These are phyloP conservation scores for Scedosporium dehoogii DNA, from an alignment of 2,329 filamentous ascomycete species.

Conservation along the genomic window DNA sequence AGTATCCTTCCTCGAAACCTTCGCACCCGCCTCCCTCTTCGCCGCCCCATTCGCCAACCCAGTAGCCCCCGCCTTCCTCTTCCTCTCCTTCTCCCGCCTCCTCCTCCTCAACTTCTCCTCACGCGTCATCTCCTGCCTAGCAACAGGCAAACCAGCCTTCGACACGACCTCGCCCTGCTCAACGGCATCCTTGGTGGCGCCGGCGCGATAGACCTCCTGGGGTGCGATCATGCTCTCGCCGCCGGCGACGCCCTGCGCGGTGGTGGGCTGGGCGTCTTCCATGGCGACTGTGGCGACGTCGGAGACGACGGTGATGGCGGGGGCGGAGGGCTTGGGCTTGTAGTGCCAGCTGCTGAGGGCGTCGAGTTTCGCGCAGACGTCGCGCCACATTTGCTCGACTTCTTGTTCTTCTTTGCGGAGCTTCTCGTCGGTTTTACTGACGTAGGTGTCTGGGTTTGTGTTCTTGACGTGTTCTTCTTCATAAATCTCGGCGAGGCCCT, in stretches of 20 bases:
- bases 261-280: conserved; percentile 89
- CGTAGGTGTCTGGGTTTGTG: conserved; percentile 66
- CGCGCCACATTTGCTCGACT: conserved; percentile 73
- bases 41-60: conserved; percentile 15
- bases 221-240: conserved; percentile 73
- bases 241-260: conserved; percentile 61
- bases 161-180: conserved; percentile 57
- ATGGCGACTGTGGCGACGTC: conserved; percentile 88
- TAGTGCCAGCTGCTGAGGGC: conserved; percentile 90
- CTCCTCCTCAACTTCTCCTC: conserved; percentile 74
- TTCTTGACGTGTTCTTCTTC: conserved; percentile 81
- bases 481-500: conserved; percentile 85
- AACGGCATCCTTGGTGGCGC: conserved; percentile 54
- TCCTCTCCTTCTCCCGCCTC: conserved; percentile 76
- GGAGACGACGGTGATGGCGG: conserved; percentile 75
- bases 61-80: conserved; percentile 53
- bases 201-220: conserved; percentile 86
- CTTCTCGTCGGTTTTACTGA: conserved; percentile 76
- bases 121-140: conserved; percentile 75
- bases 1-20: conserved; percentile 37
- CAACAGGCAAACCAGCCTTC: conserved; percentile 68
- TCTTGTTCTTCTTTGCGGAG: conserved; percentile 73
- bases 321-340: conserved; percentile 75
- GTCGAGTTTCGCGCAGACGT: conserved; percentile 72
- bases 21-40: background rate